phyloP scores from a whole-genome alignment of 116 monocot genomes.

The Cymodocea nodosa region DNA sequence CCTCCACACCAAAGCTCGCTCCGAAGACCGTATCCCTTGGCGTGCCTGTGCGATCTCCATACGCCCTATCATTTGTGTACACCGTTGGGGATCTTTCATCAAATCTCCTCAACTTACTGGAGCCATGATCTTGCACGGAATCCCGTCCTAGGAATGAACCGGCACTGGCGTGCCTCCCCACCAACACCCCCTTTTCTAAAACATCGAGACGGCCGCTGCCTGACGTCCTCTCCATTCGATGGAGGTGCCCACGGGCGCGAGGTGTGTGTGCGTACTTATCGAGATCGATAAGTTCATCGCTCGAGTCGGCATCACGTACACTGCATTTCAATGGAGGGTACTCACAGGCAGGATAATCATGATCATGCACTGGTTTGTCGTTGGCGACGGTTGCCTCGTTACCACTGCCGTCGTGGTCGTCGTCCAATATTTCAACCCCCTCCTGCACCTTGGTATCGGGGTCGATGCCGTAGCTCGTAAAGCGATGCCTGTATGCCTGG shows the following conservation, averaged over 20 bases:
- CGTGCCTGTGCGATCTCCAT: constrained; percentile 15
- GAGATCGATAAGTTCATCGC: constrained; percentile 5
- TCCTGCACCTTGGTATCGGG: constrained; percentile 7
- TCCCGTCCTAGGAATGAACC: neutral
- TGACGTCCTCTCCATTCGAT: constrained; percentile 21
- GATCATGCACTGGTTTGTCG: neutral
- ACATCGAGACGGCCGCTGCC: neutral
- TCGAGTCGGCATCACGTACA: neutral
- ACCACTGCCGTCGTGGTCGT: neutral
- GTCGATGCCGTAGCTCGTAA: constrained; percentile 27
- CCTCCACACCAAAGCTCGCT: constrained; percentile 9
- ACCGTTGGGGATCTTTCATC: constrained; percentile 18
- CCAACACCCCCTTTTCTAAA: constrained; percentile 23
- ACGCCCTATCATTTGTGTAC: constrained; percentile 50
- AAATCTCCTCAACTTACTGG: neutral
- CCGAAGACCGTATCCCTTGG: constrained; percentile 20
- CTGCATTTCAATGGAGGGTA: constrained; percentile 27
- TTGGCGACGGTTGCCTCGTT: neutral
- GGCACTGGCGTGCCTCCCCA: constrained; percentile 12
- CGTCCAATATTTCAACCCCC: neutral
- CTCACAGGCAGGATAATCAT: neutral
- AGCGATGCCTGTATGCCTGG: constrained; percentile 40
- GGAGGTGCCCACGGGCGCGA: constrained; percentile 10
- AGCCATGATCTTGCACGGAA: neutral
- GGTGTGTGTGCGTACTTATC: constrained; percentile 25